Evolutionary conservation across 140 eudicot species (phyloP).

Genomic region (Anethum foeniculum): DNA sequence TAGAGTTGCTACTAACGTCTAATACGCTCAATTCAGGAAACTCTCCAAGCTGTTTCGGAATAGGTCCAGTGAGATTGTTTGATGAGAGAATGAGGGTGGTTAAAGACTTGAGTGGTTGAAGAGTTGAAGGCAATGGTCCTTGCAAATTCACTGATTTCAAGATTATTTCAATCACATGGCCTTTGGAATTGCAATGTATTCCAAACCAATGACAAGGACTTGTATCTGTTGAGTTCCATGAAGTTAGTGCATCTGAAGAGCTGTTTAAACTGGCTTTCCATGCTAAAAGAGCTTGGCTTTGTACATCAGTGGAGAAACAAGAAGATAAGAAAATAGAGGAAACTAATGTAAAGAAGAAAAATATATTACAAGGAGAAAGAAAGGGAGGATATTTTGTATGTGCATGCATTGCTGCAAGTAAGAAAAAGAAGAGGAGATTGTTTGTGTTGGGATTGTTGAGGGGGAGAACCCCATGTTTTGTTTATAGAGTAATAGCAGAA

Average conservation of each 20-base stretch:
- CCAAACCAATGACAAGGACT: slow-evolving; percentile 84
- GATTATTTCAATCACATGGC: slow-evolving; percentile 31
- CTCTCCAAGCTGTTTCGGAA: slow-evolving; percentile 81
- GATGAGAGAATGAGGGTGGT: slow-evolving; percentile 50
- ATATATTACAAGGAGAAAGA: slow-evolving; percentile 15
- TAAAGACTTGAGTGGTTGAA: slow-evolving; percentile 46
- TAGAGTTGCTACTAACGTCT: slow-evolving; percentile 59
- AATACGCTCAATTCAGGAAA: slow-evolving; percentile 40
- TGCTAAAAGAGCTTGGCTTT: slow-evolving; percentile 70
- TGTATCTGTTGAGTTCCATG: slow-evolving; percentile 57
- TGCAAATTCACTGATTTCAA: slow-evolving; percentile 52
- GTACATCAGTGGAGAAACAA: slow-evolving; percentile 60
- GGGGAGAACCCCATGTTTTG: slow-evolving; percentile 94
- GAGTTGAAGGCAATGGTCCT: slow-evolving; percentile 71
- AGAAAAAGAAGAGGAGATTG: slow-evolving; percentile 15
- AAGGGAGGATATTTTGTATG: slow-evolving; percentile 35
- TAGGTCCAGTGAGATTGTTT: slow-evolving; percentile 63
- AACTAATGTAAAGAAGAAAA: slow-evolving; percentile 6
- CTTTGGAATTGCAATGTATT: slow-evolving; percentile 51
- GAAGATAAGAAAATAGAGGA: slow-evolving; percentile 14
- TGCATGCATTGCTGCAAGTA: slow-evolving; percentile 58
- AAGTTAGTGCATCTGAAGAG: slow-evolving; percentile 38
- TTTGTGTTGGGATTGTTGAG: slow-evolving; percentile 72
- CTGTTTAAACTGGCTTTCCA: slow-evolving; percentile 66
- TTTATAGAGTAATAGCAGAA: slow-evolving; percentile 60